Conservation (phyloP, 306 rosid species). For the Comarum palustre region DNA sequence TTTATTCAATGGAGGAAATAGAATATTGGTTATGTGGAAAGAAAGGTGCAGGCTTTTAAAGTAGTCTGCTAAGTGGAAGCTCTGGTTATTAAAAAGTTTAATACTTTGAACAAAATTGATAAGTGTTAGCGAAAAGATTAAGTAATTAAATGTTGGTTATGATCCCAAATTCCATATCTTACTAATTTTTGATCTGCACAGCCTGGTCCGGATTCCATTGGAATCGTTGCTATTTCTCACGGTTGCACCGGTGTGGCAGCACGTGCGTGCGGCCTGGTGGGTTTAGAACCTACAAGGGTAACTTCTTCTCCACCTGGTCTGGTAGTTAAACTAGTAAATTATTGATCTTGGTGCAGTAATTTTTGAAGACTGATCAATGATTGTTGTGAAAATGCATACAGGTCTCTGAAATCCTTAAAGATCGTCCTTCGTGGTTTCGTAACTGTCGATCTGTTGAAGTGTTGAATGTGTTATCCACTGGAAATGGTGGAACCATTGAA, state of each 20-base stretch:
- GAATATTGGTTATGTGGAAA: conserved; percentile 4
- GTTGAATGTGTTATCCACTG: conserved; percentile 74
- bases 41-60: conserved; percentile 12
- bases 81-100: not conserved
- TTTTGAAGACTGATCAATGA: conserved; percentile 12
- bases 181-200: conserved; percentile 34
- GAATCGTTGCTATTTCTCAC: conserved; percentile 99
- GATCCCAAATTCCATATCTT: not conserved
- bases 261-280: conserved; percentile 98
- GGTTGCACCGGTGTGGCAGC: conserved; percentile 99
- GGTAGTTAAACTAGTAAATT: not conserved
- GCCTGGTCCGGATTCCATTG: conserved; percentile 99
- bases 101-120: not conserved
- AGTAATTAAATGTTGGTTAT: not conserved
- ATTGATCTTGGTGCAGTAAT: not conserved
- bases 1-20: not conserved
- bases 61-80: not conserved
- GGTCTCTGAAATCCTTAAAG: conserved; percentile 98
- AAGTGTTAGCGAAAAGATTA: not conserved
- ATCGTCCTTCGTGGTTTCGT: conserved; percentile 85
- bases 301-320: conserved; percentile 29
- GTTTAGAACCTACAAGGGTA: conserved; percentile 95
- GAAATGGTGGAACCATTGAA: conserved; percentile 90
- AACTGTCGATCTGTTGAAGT: conserved; percentile 90
- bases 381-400: conserved; percentile 18